A percentile compares a stretch with the other conserved stretches of the same genome.
Conservation (phyloP, 345 rosid genomes). For the Bruguiera sexangula region DNA sequence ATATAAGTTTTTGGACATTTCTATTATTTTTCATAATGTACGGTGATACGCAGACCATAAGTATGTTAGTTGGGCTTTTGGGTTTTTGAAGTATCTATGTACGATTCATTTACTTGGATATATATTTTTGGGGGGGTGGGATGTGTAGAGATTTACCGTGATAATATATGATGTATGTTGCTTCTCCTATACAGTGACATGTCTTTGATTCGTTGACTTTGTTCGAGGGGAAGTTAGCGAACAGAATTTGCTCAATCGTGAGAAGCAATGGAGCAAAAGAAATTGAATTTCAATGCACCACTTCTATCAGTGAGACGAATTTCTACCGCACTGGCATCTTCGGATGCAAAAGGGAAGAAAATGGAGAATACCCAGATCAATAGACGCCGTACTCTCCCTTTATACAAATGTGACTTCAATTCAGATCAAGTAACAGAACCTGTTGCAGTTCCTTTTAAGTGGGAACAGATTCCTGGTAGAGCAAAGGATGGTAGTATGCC, state of each 20-base stretch:
- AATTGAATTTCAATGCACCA: constrained; percentile 68
- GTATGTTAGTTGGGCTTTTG: too few species aligned
- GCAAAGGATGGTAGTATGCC: constrained; percentile 30
- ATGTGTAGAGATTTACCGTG: constrained; percentile 6
- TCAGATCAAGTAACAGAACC: constrained; percentile 69
- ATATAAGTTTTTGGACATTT: neutral
- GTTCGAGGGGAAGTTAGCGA: neutral
- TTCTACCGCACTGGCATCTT: constrained; percentile 33
- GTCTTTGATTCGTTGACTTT: constrained; percentile 8
- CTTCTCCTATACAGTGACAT: neutral
- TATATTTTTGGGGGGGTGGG: neutral
- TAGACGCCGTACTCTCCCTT: constrained; percentile 29
- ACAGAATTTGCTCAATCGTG: constrained; percentile 8
- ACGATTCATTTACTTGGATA: neutral
- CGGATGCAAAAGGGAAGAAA: constrained; percentile 26
- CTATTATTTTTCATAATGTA: too few species aligned
- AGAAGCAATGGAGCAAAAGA: constrained; percentile 60
- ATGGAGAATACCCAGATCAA: constrained; percentile 21
- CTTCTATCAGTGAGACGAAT: constrained; percentile 77
- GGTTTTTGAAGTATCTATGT: too few species aligned
- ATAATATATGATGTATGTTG: neutral
- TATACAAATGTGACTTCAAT: constrained; percentile 25
- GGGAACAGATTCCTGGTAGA: constrained; percentile 87
- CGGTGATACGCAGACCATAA: too few species aligned
- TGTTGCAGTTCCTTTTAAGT: constrained; percentile 76